Percentiles rank a stretch among this genome's conserved stretches.
Evolutionary conservation across 2,329 filamentous ascomycete species (phyloP).

Genomic region (Xenosphaeropsis pyriputrescens): DNA sequence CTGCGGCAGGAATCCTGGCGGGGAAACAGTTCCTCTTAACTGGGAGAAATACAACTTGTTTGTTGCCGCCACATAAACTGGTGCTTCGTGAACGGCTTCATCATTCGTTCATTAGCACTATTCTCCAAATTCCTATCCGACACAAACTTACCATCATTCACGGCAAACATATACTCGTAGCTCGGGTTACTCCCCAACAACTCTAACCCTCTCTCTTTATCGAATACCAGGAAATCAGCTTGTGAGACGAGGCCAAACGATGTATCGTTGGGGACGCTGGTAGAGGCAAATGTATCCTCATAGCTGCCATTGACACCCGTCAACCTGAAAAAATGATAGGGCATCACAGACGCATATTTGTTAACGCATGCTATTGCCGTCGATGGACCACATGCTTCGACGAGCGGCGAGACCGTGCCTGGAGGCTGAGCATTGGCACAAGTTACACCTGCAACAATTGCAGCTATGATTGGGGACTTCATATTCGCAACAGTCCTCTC

Average conservation of each 20-base stretch:
- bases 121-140: background rate
- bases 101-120: slow-evolving; percentile 10
- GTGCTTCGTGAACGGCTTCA: slow-evolving; percentile 24
- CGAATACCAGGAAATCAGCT: slow-evolving; percentile 23
- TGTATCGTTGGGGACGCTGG: slow-evolving; percentile 18
- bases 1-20: slow-evolving; percentile 21
- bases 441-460: no score
- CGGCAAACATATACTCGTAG: slow-evolving; percentile 21
- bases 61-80: slow-evolving; percentile 23
- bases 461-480: no score
- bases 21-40: slow-evolving; percentile 6
- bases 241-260: slow-evolving; percentile 16
- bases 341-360: slow-evolving; percentile 16
- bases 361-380: slow-evolving; percentile 21
- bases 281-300: slow-evolving; percentile 17
- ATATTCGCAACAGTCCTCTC: no score
- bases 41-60: slow-evolving; percentile 25
- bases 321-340: slow-evolving; percentile 22
- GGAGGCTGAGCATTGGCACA: slow-evolving; percentile 8
- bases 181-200: slow-evolving; percentile 21
- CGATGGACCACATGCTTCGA: slow-evolving; percentile 13
- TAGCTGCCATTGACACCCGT: slow-evolving; percentile 7
- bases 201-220: slow-evolving; percentile 18
- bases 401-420: slow-evolving; percentile 15
- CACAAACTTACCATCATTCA: slow-evolving; percentile 2